These are phyloP conservation scores for Solanum ossicruentum DNA, from an alignment of 257 asterid genomes.

Conservation along the genomic window DNA sequence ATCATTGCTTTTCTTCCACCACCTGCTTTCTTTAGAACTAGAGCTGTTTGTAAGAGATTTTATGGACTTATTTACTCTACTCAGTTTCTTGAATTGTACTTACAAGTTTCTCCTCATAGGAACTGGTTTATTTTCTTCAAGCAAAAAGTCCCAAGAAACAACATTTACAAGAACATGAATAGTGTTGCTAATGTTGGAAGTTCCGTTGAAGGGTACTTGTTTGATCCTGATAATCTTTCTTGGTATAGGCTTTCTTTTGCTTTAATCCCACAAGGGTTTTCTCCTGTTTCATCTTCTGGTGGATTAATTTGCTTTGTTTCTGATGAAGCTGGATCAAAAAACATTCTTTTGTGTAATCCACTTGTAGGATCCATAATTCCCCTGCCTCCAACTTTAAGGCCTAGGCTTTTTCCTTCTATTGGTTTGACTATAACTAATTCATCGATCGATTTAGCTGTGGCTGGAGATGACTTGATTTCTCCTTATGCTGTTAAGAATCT, in stretches of 20 bases:
- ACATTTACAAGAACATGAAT: slow-evolving; percentile 18
- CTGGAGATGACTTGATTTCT: slow-evolving; percentile 84
- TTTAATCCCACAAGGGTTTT: slow-evolving; percentile 53
- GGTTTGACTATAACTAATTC: slow-evolving; percentile 49
- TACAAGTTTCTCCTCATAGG: slow-evolving; percentile 39
- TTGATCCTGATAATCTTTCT: slow-evolving; percentile 44
- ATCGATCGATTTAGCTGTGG: slow-evolving; percentile 64
- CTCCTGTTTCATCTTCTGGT: slow-evolving; percentile 65
- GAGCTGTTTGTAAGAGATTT: slow-evolving; percentile 82
- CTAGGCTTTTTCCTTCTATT: slow-evolving; percentile 70
- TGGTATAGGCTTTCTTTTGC: slow-evolving; percentile 65
- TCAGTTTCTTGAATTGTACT: slow-evolving; percentile 53
- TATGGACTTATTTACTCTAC: slow-evolving; percentile 57
- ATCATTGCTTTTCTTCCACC: slow-evolving; percentile 68
- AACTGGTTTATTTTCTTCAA: slow-evolving; percentile 81
- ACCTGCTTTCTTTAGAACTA: slow-evolving; percentile 73
- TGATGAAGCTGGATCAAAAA: slow-evolving; percentile 71
- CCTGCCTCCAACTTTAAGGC: slow-evolving; percentile 64
- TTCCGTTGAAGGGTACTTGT: slow-evolving; percentile 42
- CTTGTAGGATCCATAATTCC: slow-evolving; percentile 38
- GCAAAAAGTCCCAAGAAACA: slow-evolving; percentile 30
- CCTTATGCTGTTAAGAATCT: slow-evolving; percentile 90
- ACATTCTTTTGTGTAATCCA: slow-evolving; percentile 60
- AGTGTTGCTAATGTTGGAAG: neutral
- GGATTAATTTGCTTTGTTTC: slow-evolving; percentile 75